Evolutionary conservation across 306 rosid species (phyloP).

Genomic region (Glycine tomentella): DNA sequence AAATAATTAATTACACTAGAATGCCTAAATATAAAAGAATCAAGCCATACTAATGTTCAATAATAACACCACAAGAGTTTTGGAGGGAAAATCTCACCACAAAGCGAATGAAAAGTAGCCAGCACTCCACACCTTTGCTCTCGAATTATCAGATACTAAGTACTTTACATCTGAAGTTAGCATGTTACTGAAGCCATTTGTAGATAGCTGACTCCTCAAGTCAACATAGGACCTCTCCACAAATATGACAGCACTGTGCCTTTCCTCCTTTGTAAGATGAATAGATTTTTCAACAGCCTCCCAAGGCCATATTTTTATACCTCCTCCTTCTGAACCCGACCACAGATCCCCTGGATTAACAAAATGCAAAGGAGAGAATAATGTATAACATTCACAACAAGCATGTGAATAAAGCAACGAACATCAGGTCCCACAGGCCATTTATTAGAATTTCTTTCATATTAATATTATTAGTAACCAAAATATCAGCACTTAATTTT

Average conservation of each 20-base stretch:
- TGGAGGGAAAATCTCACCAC: conserved; percentile 67
- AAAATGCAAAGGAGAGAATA: conserved; percentile 36
- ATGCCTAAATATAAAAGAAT: conserved; percentile 23
- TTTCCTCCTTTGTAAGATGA: conserved; percentile 66
- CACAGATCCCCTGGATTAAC: conserved; percentile 85
- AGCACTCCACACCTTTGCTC: conserved; percentile 91
- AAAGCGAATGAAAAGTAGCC: conserved; percentile 81
- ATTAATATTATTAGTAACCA: not conserved
- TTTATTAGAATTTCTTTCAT: not conserved
- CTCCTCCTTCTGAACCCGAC: conserved; percentile 97
- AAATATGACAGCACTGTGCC: conserved; percentile 63
- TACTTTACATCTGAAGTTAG: conserved; percentile 78
- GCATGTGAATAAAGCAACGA: conserved; percentile 16
- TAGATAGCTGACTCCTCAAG: conserved; percentile 75
- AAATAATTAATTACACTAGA: not conserved
- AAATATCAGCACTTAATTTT: conserved; percentile 7
- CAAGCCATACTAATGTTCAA: conserved; percentile 20
- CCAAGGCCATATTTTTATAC: conserved; percentile 89
- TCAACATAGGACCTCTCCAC: conserved; percentile 95
- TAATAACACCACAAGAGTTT: conserved; percentile 25
- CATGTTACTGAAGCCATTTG: conserved; percentile 69
- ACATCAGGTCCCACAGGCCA: not conserved
- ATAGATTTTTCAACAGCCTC: conserved; percentile 84
- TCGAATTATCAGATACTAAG: conserved; percentile 72
- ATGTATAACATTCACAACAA: conserved; percentile 44